phyloP scores from a whole-genome alignment of 371 early-diverging fungal genomes.

The Massospora cicadina region DNA sequence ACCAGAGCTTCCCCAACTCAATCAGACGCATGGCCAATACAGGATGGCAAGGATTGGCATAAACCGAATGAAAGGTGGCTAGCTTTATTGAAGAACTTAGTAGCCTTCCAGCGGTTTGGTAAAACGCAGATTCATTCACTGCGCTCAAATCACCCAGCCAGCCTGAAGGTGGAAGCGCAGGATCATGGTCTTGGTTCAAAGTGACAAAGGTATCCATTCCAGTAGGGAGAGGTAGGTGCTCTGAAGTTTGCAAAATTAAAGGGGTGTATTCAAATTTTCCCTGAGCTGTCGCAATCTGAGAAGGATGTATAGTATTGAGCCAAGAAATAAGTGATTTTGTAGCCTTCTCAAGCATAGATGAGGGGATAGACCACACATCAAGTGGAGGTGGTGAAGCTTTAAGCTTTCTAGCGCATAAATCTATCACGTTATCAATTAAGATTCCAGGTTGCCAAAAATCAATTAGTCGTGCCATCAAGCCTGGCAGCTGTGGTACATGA shows the following conservation, averaged over 20 bases:
- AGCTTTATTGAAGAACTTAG: background rate
- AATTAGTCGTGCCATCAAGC: background rate
- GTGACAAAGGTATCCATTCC: background rate
- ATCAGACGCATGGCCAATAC: background rate
- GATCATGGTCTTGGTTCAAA: background rate
- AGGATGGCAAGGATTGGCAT: background rate
- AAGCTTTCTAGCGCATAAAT: background rate
- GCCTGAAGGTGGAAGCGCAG: background rate
- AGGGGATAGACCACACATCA: background rate
- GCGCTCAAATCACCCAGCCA: background rate
- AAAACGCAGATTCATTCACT: background rate
- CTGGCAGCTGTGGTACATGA: background rate
- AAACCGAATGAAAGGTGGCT: background rate
- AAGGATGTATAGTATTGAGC: background rate
- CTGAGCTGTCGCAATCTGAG: background rate
- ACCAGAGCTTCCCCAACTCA: background rate
- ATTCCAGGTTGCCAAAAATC: too few species aligned
- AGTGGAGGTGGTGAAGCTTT: too few species aligned
- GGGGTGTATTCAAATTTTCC: background rate
- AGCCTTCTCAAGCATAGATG: background rate
- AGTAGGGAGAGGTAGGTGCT: background rate
- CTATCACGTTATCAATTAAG: background rate
- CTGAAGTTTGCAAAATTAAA: background rate
- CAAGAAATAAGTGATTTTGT: background rate
- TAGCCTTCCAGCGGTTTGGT: background rate